Evolutionary conservation across 495 filamentous ascomycete genomes (phyloP).

Genomic region (Rhizodiscina lignyota): DNA sequence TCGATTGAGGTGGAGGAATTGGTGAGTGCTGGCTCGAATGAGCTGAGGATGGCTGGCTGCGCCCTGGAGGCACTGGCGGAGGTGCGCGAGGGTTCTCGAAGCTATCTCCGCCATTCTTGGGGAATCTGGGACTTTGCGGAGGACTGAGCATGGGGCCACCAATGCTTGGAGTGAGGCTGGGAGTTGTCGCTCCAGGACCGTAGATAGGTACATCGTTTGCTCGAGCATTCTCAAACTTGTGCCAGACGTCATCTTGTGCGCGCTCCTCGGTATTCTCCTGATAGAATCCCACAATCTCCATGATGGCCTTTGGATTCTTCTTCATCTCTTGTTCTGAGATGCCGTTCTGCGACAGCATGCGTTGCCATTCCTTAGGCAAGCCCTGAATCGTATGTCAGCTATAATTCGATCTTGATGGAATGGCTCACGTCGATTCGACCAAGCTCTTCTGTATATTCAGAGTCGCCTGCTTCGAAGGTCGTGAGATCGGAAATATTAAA

Average conservation of each 20-base stretch:
- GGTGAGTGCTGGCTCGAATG: slow-evolving; percentile 30
- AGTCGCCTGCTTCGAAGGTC: too few relatives aligned
- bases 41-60: slow-evolving; percentile 27
- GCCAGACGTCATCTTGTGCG: slow-evolving; percentile 72
- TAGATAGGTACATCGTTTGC: slow-evolving; percentile 31
- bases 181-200: slow-evolving; percentile 20
- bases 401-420: background rate
- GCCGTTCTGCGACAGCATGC: slow-evolving; percentile 82
- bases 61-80: slow-evolving; percentile 56
- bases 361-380: slow-evolving; percentile 95
- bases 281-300: slow-evolving; percentile 91
- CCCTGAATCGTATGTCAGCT: slow-evolving; percentile 34
- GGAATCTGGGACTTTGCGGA: slow-evolving; percentile 82
- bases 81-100: slow-evolving; percentile 94
- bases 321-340: slow-evolving; percentile 93
- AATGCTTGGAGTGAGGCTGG: slow-evolving; percentile 26
- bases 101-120: slow-evolving; percentile 64
- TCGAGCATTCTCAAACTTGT: slow-evolving; percentile 81
- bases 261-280: slow-evolving; percentile 76
- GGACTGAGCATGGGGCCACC: slow-evolving; percentile 48
- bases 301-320: slow-evolving; percentile 83
- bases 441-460: too few relatives aligned
- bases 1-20: slow-evolving; percentile 38
- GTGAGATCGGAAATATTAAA: slow-evolving; percentile 8
- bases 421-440: slow-evolving; percentile 2